phyloP scores from a whole-genome alignment of 2,329 filamentous ascomycete species.

The Teratosphaeria zuluensis region DNA sequence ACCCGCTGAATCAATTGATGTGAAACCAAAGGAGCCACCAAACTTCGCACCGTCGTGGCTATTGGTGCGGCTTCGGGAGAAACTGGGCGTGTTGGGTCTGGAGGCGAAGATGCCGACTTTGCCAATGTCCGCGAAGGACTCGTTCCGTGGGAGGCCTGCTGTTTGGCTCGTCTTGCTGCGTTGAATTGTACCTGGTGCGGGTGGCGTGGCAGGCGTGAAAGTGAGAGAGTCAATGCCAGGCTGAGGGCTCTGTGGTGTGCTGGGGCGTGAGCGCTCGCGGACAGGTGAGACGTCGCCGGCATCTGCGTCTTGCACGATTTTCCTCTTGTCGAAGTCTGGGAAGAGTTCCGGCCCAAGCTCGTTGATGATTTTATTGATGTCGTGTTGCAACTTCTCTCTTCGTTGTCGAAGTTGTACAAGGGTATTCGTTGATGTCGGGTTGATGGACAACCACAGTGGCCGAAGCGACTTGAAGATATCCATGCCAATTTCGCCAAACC shows the following conservation, averaged over 20 bases:
- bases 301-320: constrained; percentile 53
- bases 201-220: constrained; percentile 17
- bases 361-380: constrained; percentile 90
- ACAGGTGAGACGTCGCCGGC: constrained; percentile 16
- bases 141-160: constrained; percentile 66
- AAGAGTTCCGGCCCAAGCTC: constrained; percentile 92
- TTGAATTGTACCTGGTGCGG: constrained; percentile 2
- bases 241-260: constrained; percentile 9
- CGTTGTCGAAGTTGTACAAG: constrained; percentile 66
- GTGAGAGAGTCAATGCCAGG: constrained; percentile 13
- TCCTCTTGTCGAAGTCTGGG: constrained; percentile 78
- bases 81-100: constrained; percentile 69
- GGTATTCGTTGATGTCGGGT: constrained; percentile 74
- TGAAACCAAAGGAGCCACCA: constrained; percentile 9
- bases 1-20: constrained; percentile 39
- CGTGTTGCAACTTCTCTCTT: constrained; percentile 63
- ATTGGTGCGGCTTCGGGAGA: constrained; percentile 55
- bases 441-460: constrained; percentile 75
- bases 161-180: not conserved
- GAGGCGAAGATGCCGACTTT: constrained; percentile 85
- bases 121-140: constrained; percentile 86
- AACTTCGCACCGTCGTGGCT: constrained; percentile 10
- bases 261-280: constrained; percentile 12
- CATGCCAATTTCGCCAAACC: constrained; percentile 97
- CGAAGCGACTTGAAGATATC: constrained; percentile 93